These are phyloP conservation scores for Sclerotiophoma versabilis DNA, from an alignment of 2,329 filamentous ascomycete genomes.

Conservation along the genomic window DNA sequence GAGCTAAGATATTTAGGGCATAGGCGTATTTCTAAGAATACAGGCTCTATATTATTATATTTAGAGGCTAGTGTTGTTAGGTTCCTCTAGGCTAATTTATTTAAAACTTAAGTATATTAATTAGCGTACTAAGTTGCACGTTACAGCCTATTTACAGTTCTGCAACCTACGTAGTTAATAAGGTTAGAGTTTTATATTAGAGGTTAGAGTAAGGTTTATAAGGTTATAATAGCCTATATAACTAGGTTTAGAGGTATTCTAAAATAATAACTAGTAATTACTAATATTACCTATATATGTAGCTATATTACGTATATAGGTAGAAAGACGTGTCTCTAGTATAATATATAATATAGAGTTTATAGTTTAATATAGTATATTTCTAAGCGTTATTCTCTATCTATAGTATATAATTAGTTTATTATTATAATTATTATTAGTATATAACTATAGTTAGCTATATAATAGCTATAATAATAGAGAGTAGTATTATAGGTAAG, in stretches of 20 bases:
- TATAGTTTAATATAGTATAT: background rate
- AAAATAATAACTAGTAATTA: background rate
- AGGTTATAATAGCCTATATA: background rate
- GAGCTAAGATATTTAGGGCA: too few species aligned
- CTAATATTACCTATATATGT: background rate
- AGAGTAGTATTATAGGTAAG: background rate
- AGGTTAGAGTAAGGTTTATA: conserved; percentile 3
- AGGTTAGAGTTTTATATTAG: conserved; percentile 9
- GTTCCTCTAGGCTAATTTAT: too few species aligned
- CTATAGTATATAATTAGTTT: background rate
- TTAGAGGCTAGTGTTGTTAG: too few species aligned
- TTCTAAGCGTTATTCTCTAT: too few species aligned
- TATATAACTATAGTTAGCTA: background rate
- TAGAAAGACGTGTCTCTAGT: background rate
- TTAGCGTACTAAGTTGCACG: background rate
- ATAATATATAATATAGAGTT: background rate
- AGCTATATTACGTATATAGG: too few species aligned
- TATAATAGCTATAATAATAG: too few species aligned
- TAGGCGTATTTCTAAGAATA: too few species aligned
- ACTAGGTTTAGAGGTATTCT: conserved; percentile 7
- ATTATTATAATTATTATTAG: background rate
- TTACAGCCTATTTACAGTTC: background rate
- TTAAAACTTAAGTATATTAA: background rate
- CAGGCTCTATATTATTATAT: too few species aligned
- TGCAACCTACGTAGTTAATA: background rate